These are phyloP conservation scores for Yarrowia osloensis DNA, from an alignment of 805 yeast species.

Conservation along the genomic window DNA sequence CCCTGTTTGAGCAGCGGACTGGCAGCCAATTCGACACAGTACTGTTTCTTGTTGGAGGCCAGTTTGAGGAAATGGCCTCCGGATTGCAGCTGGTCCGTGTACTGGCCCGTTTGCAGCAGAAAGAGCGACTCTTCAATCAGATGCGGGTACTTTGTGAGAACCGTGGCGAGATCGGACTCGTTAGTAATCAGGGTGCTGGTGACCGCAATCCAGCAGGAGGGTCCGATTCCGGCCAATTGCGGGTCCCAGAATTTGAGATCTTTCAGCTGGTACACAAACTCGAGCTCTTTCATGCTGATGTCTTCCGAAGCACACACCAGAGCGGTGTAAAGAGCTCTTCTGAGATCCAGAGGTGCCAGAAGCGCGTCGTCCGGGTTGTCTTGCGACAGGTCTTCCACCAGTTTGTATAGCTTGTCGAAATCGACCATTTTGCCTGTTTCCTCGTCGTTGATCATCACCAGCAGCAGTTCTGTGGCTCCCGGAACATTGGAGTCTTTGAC, in stretches of 20 bases:
- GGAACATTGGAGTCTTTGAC: neutral
- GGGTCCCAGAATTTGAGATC: slow-evolving; percentile 12
- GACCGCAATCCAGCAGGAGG: slow-evolving; percentile 12
- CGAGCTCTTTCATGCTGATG: neutral
- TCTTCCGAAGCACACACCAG: slow-evolving; percentile 16
- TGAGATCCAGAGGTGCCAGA: slow-evolving; percentile 1
- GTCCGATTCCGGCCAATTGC: slow-evolving; percentile 15
- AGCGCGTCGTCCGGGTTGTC: slow-evolving; percentile 6
- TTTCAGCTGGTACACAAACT: neutral
- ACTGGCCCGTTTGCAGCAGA: slow-evolving; percentile 10
- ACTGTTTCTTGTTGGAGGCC: slow-evolving; percentile 16
- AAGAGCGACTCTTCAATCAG: slow-evolving; percentile 3
- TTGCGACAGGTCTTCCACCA: neutral
- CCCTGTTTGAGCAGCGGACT: neutral
- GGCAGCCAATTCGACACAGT: neutral
- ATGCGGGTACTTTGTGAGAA: neutral
- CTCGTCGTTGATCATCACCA: slow-evolving; percentile 11
- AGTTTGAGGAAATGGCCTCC: slow-evolving; percentile 20
- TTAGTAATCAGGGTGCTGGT: slow-evolving; percentile 7
- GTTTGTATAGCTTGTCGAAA: neutral
- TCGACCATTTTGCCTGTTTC: slow-evolving; percentile 16
- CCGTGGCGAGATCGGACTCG: neutral
- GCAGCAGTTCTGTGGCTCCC: neutral
- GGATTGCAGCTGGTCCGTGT: slow-evolving; percentile 15
- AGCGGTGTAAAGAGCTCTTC: slow-evolving; percentile 18